Conservation (phyloP, 192 early-diverging fungal species). For the Neocallimastix lanati region DNA sequence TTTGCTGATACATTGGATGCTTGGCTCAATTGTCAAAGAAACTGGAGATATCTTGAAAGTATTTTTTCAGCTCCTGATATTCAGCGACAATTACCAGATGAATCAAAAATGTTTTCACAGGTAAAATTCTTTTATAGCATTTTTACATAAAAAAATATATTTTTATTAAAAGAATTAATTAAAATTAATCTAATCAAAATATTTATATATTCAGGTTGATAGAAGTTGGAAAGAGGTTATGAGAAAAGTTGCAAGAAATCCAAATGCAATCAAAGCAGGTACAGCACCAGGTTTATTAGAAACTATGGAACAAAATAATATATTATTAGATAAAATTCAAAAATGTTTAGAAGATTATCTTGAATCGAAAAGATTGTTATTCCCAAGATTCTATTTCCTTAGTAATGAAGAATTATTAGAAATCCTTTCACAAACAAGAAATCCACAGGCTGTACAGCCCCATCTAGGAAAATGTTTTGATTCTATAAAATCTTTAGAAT, state of each 20-base stretch:
- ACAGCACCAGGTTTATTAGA: constrained; percentile 34
- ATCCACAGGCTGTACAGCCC: constrained; percentile 43
- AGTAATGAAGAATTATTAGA: constrained; percentile 48
- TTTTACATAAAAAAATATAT: no score
- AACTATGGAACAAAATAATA: constrained; percentile 36
- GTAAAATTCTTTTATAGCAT: no score
- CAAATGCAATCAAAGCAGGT: constrained; percentile 43
- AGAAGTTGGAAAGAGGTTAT: constrained; percentile 41
- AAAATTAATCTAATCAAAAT: no score
- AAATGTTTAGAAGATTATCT: constrained; percentile 45
- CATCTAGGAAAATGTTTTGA: constrained; percentile 44
- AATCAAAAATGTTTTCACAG: constrained; percentile 19
- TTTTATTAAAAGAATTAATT: no score
- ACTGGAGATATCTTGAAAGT: constrained; percentile 38
- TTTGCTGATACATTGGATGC: constrained; percentile 39
- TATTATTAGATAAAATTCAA: constrained; percentile 37
- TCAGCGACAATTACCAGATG: constrained; percentile 40
- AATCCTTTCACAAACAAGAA: constrained; percentile 37
- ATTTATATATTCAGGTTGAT: no score
- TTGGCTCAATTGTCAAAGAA: constrained; percentile 35
- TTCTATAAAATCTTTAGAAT: constrained; percentile 37
- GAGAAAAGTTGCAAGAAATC: constrained; percentile 31
- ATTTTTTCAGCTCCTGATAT: constrained; percentile 46
- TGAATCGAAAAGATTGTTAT: constrained; percentile 34
- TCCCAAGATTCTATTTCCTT: constrained; percentile 42